Percentiles rank a stretch among this genome's conserved stretches.
Evolutionary conservation across 169 alveolate genomes (phyloP).

Genomic region (Cryptosporidium sp.): DNA sequence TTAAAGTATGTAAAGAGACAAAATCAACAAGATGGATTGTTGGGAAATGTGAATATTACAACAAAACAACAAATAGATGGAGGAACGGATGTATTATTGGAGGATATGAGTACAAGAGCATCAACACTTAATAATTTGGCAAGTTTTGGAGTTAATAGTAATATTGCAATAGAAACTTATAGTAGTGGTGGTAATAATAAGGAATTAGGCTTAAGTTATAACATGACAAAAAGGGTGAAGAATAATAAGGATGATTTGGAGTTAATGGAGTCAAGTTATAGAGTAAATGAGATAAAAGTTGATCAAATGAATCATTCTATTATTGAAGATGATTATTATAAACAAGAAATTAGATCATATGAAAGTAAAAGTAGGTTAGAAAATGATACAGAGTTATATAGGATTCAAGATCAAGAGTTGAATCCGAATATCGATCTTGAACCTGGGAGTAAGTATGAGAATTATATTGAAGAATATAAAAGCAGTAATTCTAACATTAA

Average conservation of each 20-base stretch:
- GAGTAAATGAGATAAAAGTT: too few relatives aligned
- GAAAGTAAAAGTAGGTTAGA: background rate
- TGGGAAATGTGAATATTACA: background rate
- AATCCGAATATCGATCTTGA: background rate
- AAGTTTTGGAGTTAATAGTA: constrained; percentile 15
- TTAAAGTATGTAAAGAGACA: constrained; percentile 7
- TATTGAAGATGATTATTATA: background rate
- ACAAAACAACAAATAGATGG: background rate
- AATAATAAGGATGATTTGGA: background rate
- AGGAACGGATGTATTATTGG: background rate
- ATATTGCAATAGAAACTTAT: background rate
- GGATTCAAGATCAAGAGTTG: background rate
- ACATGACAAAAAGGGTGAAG: too few relatives aligned
- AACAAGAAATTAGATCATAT: background rate
- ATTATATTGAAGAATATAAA: too few relatives aligned
- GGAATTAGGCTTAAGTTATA: background rate
- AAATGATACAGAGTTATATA: background rate
- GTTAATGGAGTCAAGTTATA: background rate
- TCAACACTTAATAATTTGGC: constrained; percentile 18
- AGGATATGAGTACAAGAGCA: constrained; percentile 66
- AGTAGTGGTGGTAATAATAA: too few relatives aligned
- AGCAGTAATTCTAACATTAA: too few relatives aligned
- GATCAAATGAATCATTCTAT: background rate
- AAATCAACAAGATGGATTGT: background rate
- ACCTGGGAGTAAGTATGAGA: background rate